Evolutionary conservation across 2,329 filamentous ascomycete species (phyloP).

Genomic region (Arthrinium puccinioides): DNA sequence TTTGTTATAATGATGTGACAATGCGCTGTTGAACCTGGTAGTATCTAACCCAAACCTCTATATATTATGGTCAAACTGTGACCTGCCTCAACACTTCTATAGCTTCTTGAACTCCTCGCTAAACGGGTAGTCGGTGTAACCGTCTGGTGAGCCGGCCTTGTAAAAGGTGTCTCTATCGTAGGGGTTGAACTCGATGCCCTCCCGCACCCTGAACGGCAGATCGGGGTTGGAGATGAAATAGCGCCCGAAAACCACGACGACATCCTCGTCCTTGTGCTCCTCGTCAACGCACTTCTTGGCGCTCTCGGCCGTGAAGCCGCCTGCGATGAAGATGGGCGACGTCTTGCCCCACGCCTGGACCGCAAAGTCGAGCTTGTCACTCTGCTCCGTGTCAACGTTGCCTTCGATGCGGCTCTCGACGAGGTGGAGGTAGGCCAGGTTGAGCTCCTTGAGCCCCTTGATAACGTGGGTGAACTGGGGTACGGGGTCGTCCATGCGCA

Average conservation of each 20-base stretch:
- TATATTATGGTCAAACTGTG: no score
- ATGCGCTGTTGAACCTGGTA: no score
- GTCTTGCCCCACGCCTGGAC: constrained; percentile 5
- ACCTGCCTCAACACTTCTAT: no score
- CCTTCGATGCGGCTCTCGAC: constrained; percentile 41
- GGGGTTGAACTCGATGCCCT: constrained; percentile 31
- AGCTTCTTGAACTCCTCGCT: constrained; percentile 19
- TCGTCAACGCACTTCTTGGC: constrained; percentile 33
- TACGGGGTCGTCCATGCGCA: constrained; percentile 47
- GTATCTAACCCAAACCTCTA: no score
- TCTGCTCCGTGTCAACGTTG: constrained; percentile 1
- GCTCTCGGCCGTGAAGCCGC: constrained; percentile 32
- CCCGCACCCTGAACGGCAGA: constrained; percentile 33
- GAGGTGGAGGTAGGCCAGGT: constrained; percentile 49
- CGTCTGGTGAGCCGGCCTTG: constrained; percentile 16
- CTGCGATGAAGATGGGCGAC: constrained; percentile 37
- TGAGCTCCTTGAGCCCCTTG: constrained; percentile 37
- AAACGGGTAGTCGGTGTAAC: constrained; percentile 29
- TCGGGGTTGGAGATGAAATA: constrained; percentile 43
- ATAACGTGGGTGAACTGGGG: constrained; percentile 51
- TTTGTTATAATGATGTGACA: no score
- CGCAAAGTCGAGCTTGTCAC: constrained; percentile 20
- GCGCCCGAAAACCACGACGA: constrained; percentile 39
- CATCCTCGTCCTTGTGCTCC: constrained; percentile 29
- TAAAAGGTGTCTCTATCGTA: constrained; percentile 42